Conservation (phyloP, 352 stramenopile species). For the Peronospora tabacina region DNA sequence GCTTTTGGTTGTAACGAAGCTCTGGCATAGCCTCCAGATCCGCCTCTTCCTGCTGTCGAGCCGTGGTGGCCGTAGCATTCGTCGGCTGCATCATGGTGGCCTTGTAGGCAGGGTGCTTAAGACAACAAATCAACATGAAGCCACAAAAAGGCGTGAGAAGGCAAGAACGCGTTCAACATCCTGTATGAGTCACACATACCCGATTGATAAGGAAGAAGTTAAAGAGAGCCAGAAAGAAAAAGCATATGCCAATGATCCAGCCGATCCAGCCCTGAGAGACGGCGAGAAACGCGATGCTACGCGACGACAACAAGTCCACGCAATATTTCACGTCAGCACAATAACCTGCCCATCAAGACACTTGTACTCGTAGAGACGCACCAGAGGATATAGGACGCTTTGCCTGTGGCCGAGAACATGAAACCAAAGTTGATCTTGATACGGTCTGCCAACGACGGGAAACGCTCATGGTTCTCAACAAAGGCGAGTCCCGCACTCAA, state of each 20-base stretch:
- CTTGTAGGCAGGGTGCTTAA: slow-evolving; percentile 74
- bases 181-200: slow-evolving; percentile 34
- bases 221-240: slow-evolving; percentile 69
- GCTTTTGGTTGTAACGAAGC: slow-evolving; percentile 70
- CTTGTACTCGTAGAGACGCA: slow-evolving; percentile 24
- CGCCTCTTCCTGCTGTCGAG: slow-evolving; percentile 44
- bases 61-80: slow-evolving; percentile 11
- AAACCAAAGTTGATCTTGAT: slow-evolving; percentile 86
- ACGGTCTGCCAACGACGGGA: slow-evolving; percentile 65
- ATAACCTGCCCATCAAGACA: not conserved
- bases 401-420: slow-evolving; percentile 83
- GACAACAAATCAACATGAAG: slow-evolving; percentile 2
- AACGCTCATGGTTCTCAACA: slow-evolving; percentile 80
- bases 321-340: slow-evolving; percentile 6
- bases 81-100: slow-evolving; percentile 58
- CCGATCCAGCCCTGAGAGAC: slow-evolving; percentile 78
- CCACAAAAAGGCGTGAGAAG: not conserved
- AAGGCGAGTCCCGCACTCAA: slow-evolving; percentile 59
- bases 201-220: slow-evolving; percentile 85
- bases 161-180: slow-evolving; percentile 6
- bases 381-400: slow-evolving; percentile 77
- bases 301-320: slow-evolving; percentile 3
- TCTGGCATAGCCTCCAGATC: slow-evolving; percentile 72
- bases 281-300: slow-evolving; percentile 70
- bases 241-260: slow-evolving; percentile 63